Conservation (phyloP, 1,139 yeast species). For the Suhomyces coccinellae region DNA sequence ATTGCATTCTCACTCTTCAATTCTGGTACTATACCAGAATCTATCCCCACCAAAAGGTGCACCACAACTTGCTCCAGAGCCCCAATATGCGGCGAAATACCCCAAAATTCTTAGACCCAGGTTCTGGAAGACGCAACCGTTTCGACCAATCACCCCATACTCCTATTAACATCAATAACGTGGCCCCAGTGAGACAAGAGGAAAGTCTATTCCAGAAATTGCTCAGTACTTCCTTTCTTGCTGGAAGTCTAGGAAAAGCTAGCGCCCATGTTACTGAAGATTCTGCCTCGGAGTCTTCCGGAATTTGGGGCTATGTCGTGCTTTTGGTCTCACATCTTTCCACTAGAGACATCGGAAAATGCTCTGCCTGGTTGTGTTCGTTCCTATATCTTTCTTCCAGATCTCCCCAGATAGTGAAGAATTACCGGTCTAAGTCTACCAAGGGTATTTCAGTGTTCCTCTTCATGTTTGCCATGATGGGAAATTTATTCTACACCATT, state of each 20-base stretch:
- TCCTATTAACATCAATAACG: slow-evolving; percentile 13
- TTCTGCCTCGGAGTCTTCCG: neutral
- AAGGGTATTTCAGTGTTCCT: slow-evolving; percentile 39
- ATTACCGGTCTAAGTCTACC: slow-evolving; percentile 32
- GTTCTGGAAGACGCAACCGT: slow-evolving; percentile 11
- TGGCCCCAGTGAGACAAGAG: neutral
- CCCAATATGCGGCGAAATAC: slow-evolving; percentile 18
- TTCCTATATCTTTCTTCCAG: slow-evolving; percentile 80
- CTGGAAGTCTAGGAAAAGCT: slow-evolving; percentile 8
- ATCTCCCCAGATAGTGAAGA: slow-evolving; percentile 70
- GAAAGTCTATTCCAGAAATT: slow-evolving; percentile 9
- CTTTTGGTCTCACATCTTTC: neutral
- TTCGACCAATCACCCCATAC: slow-evolving; percentile 10
- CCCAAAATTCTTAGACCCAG: neutral
- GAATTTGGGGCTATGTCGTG: neutral
- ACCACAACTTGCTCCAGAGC: slow-evolving; percentile 20
- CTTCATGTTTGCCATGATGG: slow-evolving; percentile 39
- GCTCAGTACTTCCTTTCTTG: slow-evolving; percentile 8
- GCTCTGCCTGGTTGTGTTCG: slow-evolving; percentile 91
- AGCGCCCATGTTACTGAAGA: neutral
- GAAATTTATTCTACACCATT: slow-evolving; percentile 37
- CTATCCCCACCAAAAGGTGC: slow-evolving; percentile 20
- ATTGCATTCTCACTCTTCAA: slow-evolving; percentile 24
- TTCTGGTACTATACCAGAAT: slow-evolving; percentile 29
- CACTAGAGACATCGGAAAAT: slow-evolving; percentile 29